These are phyloP conservation scores for Gossypium ekmanianum DNA, from an alignment of 345 rosid species.

Conservation along the genomic window DNA sequence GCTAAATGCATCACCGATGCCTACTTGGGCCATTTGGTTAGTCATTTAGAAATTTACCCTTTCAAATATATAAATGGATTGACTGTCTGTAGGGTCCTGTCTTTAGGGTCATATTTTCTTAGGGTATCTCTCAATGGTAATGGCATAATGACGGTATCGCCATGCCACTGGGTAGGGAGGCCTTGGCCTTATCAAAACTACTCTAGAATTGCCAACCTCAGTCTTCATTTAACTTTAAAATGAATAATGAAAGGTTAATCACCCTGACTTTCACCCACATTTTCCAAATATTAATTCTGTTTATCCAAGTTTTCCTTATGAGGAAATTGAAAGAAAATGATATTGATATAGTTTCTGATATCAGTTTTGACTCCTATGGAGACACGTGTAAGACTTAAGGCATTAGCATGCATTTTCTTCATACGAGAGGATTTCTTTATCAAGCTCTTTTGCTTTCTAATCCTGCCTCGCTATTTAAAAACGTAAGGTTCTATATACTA, in stretches of 20 bases:
- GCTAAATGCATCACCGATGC: neutral
- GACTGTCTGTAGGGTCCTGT: neutral
- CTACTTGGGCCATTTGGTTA: neutral
- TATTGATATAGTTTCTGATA: neutral
- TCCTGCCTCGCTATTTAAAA: neutral
- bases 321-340: neutral
- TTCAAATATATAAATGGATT: neutral
- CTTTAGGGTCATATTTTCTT: neutral
- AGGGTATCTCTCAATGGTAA: neutral
- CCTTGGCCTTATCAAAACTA: neutral
- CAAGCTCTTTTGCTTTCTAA: neutral
- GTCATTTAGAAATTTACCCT: neutral
- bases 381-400: neutral
- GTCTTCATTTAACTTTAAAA: neutral
- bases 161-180: neutral
- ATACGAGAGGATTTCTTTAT: neutral
- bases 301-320: neutral
- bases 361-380: slow-evolving; percentile 1
- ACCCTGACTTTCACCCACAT: neutral
- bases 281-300: neutral
- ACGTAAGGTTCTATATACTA: slow-evolving; percentile 2
- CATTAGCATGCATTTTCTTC: neutral
- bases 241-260: neutral
- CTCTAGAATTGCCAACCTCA: too few species aligned
- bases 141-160: neutral